A percentile compares a stretch with the other conserved stretches of the same genome.
These are phyloP conservation scores for Mucor mucedo DNA, from an alignment of 371 early-diverging fungal genomes.

Conservation along the genomic window DNA sequence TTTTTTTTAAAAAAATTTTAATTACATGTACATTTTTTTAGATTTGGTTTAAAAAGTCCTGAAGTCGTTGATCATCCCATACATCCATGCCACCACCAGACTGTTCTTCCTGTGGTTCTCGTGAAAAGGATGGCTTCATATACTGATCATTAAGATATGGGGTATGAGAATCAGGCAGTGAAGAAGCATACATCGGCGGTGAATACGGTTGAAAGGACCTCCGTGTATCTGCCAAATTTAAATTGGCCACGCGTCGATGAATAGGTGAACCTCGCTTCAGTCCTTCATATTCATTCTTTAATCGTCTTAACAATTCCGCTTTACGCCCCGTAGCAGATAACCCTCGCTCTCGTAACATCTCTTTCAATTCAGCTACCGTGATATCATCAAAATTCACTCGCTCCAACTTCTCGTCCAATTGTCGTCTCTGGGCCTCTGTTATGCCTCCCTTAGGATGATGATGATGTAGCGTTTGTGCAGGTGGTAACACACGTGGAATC, in stretches of 20 bases:
- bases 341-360: slow-evolving; percentile 62
- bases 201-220: slow-evolving; percentile 12
- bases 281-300: slow-evolving; percentile 55
- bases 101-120: slow-evolving; percentile 4
- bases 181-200: slow-evolving; percentile 15
- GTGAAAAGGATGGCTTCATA: slow-evolving; percentile 23
- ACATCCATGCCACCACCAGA: background rate
- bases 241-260: slow-evolving; percentile 13
- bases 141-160: slow-evolving; percentile 25
- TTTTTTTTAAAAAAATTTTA: background rate
- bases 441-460: too few species aligned
- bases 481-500: slow-evolving; percentile 29
- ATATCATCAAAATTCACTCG: slow-evolving; percentile 73
- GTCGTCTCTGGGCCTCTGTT: slow-evolving; percentile 22
- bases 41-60: slow-evolving; percentile 22
- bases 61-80: slow-evolving; percentile 27
- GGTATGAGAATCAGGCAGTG: slow-evolving; percentile 13
- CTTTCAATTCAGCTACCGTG: slow-evolving; percentile 74
- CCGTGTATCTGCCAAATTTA: slow-evolving; percentile 8
- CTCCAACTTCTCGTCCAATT: slow-evolving; percentile 47
- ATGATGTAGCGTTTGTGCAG: background rate
- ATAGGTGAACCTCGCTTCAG: slow-evolving; percentile 1
- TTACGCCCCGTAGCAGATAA: slow-evolving; percentile 69
- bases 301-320: slow-evolving; percentile 62
- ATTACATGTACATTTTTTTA: background rate